Base-by-base conservation (phyloP, 805 yeast species). In the Candida alai region DNA sequence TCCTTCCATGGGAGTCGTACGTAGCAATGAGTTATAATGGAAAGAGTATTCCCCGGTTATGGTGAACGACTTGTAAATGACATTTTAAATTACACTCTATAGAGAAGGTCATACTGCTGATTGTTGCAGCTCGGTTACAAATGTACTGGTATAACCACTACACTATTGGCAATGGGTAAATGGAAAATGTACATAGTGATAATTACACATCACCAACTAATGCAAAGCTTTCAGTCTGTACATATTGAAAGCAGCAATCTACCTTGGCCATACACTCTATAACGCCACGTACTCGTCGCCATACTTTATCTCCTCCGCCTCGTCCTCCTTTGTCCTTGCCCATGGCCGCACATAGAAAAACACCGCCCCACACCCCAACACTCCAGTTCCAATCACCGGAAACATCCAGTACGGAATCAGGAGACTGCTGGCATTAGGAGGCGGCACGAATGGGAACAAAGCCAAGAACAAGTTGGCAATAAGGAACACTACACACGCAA, bases 341-440 rank as follows among this genome's bases (percentile, higher is more conserved):
- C 17, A 28, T 11, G 41, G 41, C 27, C 52, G 28, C 4, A 28
- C n/a, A 27, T 34, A 48, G 25, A 40, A 48, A 39, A 47, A 54
- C 11, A 62, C 42, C 0, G 54, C 73, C 5, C 81, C 80, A 10
- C 60, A 26, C 0, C 55, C 34, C 23, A 74, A 45, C 4, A 72
- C 71, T 2, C 67, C 52, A 2, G 74, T 56, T 0, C 81, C 78
- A 11, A 76, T 70, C 5, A 68, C 59, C 0, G 81, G 80, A 45
- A 74, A 74, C n/a, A 75, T 68, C 64, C 70, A 77, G 44, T 72
- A 77, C 2, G 82, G 80, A 34, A 74, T 63, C 1, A 45, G 49
- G 16, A 55, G 56, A 1, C 46, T 38, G 2, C 47, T 44, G 1
- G 42, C 40, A 16, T 54, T 47, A 3, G 76, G 75, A 0, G 80